Conservation (phyloP, 108 stramenopile species). For the Cyclotella kingstonii region DNA sequence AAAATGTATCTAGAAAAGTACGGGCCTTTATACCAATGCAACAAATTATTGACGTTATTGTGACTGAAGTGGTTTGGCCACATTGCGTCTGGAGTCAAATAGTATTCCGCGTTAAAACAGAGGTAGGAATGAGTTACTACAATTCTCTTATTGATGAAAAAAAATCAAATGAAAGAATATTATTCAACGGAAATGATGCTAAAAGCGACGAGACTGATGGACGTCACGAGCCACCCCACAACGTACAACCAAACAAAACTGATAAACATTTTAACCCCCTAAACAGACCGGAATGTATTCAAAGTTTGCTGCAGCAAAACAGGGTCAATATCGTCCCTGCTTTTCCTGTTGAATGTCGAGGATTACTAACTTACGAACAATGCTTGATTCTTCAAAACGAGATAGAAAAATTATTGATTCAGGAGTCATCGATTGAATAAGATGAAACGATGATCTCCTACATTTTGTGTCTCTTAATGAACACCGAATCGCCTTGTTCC, state of each 20-base stretch:
- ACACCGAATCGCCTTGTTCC: constrained; percentile 14
- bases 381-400: constrained; percentile 29
- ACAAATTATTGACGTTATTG: constrained; percentile 41
- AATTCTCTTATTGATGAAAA: neutral
- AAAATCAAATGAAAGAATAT: neutral
- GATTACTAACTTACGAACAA: constrained; percentile 25
- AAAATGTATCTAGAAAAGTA: neutral
- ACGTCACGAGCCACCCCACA: neutral
- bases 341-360: constrained; percentile 34
- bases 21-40: constrained; percentile 30
- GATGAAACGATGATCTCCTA: no score
- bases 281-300: neutral
- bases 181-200: neutral
- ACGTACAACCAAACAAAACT: neutral
- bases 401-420: constrained; percentile 16
- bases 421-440: no score
- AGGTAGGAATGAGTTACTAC: neutral
- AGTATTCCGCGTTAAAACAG: constrained; percentile 32
- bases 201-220: neutral
- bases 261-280: no score
- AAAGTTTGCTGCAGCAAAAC: constrained; percentile 10
- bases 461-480: constrained; percentile 35
- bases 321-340: constrained; percentile 32
- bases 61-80: constrained; percentile 44
- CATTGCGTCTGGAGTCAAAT: constrained; percentile 46